Evolutionary conservation across 2,329 filamentous ascomycete genomes (phyloP), one percentile per base, ranked within the genome.

Genomic region (Trichoderma semiorbis): DNA sequence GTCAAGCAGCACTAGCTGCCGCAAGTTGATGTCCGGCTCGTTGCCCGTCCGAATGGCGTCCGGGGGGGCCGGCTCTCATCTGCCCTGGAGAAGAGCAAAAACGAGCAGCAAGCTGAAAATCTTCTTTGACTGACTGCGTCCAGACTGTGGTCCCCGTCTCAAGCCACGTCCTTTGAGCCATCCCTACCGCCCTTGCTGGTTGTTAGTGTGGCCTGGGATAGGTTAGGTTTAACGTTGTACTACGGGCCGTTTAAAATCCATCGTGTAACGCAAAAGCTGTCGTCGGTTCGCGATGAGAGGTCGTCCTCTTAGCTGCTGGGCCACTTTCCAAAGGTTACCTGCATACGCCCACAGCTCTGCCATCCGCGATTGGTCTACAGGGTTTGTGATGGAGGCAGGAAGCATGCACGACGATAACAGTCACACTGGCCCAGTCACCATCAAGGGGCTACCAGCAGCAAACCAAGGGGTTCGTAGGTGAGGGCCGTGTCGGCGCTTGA

Each of bases 401-500:
- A 64, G 69, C 69, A 71, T 65, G 69, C 69, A 71, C 18, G 62
- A 60, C 62, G 61, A 66, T 64, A 66, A 57, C 62, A 71, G 53
- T 60, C 69, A 71, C 69, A 71, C 62, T 34, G 10, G 10, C 32
- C 57, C 69, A 60, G 69, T 65, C 69, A 71, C 53, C 53, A 63
- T 47, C 50, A 47, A 55, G 57, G 47, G 62, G 61, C n/a, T 66
- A 16, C 60, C 43, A 36, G 65, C 61, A 71, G 61, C 62, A 58
- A 71, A 43, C 62, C 69, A 71, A 65, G 61, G 50, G 24, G 34
- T 64, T 65, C 60, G 69, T 43, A 39, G 16, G 60, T 28, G 55
- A 21, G 43, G 57, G 39, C 26, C 21, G 18, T 67, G 50, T 58
- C 24, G 50, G 64, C 64, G 66, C 66, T 39, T 69, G 66, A 69